Conservation (phyloP, 352 stramenopile species). For the Phytophthora crassamura region DNA sequence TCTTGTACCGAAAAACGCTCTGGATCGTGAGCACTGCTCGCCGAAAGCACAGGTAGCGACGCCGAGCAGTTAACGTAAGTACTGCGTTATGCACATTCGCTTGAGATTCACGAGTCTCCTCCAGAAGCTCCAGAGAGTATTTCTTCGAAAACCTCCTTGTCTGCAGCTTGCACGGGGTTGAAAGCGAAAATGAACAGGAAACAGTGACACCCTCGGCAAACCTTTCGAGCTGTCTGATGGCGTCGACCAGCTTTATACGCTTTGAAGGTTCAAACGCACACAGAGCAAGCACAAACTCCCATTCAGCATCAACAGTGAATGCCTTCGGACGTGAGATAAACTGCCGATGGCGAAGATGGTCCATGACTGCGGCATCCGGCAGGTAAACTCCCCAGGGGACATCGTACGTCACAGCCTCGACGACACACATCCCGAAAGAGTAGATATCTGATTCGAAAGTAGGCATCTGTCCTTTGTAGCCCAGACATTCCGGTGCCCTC, state of each 20-base stretch:
- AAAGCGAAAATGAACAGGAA: background rate
- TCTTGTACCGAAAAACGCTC: constrained; percentile 6
- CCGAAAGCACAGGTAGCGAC: constrained; percentile 3
- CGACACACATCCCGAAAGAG: constrained; percentile 59
- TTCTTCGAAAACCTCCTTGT: background rate
- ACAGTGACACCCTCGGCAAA: background rate
- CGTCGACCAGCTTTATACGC: constrained; percentile 6
- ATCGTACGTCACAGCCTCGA: constrained; percentile 36
- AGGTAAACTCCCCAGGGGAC: constrained; percentile 13
- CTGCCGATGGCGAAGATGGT: constrained; percentile 11
- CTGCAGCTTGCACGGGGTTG: background rate
- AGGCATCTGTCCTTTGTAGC: background rate
- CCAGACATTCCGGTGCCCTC: constrained; percentile 40
- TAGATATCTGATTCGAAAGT: constrained; percentile 51
- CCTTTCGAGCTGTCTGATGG: constrained; percentile 5
- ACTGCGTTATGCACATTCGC: background rate
- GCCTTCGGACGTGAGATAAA: constrained; percentile 13
- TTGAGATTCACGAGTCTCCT: background rate
- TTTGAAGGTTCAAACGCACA: constrained; percentile 22
- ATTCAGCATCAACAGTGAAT: constrained; percentile 12
- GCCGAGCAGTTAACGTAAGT: background rate
- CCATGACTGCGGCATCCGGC: constrained; percentile 8
- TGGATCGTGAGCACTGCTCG: constrained; percentile 8
- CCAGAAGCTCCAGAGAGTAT: background rate
- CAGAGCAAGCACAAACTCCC: constrained; percentile 22